Evolutionary conservation across 2,329 filamentous ascomycete genomes (phyloP), one percentile per base, ranked within the genome.

Genomic region (Blumeria hordei): DNA sequence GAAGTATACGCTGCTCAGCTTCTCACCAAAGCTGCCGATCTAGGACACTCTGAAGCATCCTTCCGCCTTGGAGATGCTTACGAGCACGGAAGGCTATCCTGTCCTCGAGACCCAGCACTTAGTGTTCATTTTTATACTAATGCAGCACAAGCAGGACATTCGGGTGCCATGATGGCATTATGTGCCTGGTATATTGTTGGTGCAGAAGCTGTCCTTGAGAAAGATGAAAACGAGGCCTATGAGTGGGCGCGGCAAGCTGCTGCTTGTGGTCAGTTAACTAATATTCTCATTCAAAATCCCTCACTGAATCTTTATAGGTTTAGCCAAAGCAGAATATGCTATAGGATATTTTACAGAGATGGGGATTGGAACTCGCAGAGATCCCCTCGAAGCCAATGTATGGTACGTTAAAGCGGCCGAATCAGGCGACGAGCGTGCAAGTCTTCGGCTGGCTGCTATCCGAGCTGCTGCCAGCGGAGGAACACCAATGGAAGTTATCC

Each of bases 161-260:
- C 88, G 0, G 76, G 80, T 51, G 90, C 88, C 51, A 96, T 96
- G 88, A 94, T 98, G 88, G 90, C 90, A 4, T 73, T 98, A 8
- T 98, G 92, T 68, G 92, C 92, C 10, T 98, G 92, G 92, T 98
- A 96, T 67, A 84, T 96, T 75, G 84, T 96, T 43, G 92, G 92
- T 10, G 92, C 92, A 1, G 84, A 88, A 61, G 88, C 88, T 0
- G 80, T 96, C 12, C 70, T 98, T 21, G 88, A 94, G 58, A 94
- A 92, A 69, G 90, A 98, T 63, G 90, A 96, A 67, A 83, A 83
- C 61, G 92, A 98, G 68, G 92, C 92, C 9, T 96, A 93, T 64
- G 88, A 94, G 67, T 98, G 92, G 92, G 88, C 92, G 14, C 80
- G 80, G 63, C 81, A 82, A 64, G 86, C 92, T 55, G 90, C 90